Evolutionary conservation across 1,284 basidiomycete species (phyloP).

Genomic region (Mrakiaceae sp.): DNA sequence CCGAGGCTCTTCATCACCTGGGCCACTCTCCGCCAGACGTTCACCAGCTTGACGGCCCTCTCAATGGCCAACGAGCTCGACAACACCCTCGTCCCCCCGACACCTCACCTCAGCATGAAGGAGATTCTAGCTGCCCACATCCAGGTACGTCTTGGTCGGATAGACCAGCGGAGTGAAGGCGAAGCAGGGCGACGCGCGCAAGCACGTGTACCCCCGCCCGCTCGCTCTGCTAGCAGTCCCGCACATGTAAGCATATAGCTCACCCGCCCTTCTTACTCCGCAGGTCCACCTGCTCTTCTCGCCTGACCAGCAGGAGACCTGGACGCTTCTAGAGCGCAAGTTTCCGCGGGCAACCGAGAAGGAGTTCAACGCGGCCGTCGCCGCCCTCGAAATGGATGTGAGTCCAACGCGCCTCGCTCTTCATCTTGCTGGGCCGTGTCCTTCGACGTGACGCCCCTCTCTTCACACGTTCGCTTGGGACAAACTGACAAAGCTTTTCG

Average conservation of each 20-base stretch:
- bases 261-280: no score
- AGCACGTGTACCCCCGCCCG: no score
- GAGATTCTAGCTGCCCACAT: conserved; percentile 15
- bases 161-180: no score
- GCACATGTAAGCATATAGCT: no score
- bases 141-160: background rate
- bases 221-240: no score
- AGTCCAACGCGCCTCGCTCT: background rate
- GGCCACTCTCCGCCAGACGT: background rate
- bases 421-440: background rate
- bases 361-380: conserved; percentile 16
- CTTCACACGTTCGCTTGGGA: background rate
- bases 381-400: conserved; percentile 12
- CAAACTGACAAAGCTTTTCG: background rate
- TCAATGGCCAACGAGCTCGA: background rate
- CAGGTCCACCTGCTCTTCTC: conserved; percentile 12
- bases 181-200: no score
- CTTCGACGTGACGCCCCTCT: background rate
- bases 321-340: conserved; percentile 15
- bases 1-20: background rate
- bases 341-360: conserved; percentile 11
- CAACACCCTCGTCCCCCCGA: conserved; percentile 3
- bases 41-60: background rate
- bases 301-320: conserved; percentile 16
- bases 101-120: conserved; percentile 3